Evolutionary conservation across 1,284 basidiomycete species (phyloP).

Genomic region (Sporisorium sorghi): DNA sequence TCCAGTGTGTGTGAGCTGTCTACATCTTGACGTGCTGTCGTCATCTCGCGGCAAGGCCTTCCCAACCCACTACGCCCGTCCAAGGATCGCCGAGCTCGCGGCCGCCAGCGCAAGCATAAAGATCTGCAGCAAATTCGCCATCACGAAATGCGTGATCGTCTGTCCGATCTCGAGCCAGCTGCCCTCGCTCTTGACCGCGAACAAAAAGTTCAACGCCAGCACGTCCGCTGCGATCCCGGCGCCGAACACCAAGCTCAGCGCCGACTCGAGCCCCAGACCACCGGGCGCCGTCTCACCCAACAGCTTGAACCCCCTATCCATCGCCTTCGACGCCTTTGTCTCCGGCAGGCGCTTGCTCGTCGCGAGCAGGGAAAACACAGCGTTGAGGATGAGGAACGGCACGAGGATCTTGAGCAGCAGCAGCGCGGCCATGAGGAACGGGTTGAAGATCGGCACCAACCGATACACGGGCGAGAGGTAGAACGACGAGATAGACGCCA

Average conservation of each 20-base stretch:
- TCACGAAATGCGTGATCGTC: slow-evolving; percentile 87
- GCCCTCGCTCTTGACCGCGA: slow-evolving; percentile 83
- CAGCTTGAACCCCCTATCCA: slow-evolving; percentile 44
- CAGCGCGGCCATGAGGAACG: slow-evolving; percentile 79
- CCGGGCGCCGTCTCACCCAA: slow-evolving; percentile 47
- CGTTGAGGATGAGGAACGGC: slow-evolving; percentile 76
- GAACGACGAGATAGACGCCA: slow-evolving; percentile 88
- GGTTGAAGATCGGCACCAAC: slow-evolving; percentile 85
- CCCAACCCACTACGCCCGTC: background rate
- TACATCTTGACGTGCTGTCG: background rate
- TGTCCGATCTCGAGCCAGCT: slow-evolving; percentile 92
- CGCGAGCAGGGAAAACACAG: slow-evolving; percentile 71
- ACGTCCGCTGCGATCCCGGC: slow-evolving; percentile 62
- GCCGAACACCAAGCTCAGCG: slow-evolving; percentile 51
- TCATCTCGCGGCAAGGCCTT: background rate
- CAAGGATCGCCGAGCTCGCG: slow-evolving; percentile 36
- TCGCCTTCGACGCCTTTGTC: slow-evolving; percentile 7
- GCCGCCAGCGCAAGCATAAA: slow-evolving; percentile 73
- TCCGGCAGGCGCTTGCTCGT: slow-evolving; percentile 14
- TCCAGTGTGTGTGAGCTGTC: background rate
- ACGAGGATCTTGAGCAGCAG: slow-evolving; percentile 75
- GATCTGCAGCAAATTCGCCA: slow-evolving; percentile 81
- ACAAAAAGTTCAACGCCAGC: slow-evolving; percentile 81
- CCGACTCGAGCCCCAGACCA: slow-evolving; percentile 51
- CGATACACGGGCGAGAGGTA: slow-evolving; percentile 90